Percentiles rank a stretch among this genome's conserved stretches.
Conservation (phyloP, 768 basidiomycete genomes). For the Collybiopsis luxurians region DNA sequence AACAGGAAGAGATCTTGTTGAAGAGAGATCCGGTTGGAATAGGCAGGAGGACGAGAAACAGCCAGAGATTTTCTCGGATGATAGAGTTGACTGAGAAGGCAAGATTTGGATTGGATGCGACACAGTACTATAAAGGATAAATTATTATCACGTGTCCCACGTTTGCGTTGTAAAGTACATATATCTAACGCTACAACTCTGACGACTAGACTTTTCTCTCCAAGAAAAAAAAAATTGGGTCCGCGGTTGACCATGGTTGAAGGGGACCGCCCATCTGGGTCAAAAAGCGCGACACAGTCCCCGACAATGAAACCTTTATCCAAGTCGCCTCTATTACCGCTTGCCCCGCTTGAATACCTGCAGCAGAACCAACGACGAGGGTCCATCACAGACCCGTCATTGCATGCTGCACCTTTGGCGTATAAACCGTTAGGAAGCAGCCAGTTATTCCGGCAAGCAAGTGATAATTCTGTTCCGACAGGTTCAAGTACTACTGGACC, state of each 20-base stretch:
- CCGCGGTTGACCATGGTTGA: background rate
- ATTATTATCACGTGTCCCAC: too few relatives aligned
- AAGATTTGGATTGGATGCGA: constrained; percentile 27
- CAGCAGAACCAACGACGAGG: constrained; percentile 83
- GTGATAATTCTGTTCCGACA: constrained; percentile 22
- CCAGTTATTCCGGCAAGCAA: constrained; percentile 13
- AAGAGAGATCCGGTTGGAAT: constrained; percentile 4
- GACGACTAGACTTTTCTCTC: background rate
- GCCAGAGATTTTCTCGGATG: constrained; percentile 43
- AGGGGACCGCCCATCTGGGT: background rate
- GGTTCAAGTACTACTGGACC: constrained; percentile 49
- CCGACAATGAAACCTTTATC: background rate
- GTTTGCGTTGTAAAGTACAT: background rate
- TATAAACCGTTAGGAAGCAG: constrained; percentile 14
- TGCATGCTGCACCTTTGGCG: constrained; percentile 53
- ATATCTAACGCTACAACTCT: background rate
- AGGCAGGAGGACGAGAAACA: constrained; percentile 57
- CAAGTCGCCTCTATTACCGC: constrained; percentile 52
- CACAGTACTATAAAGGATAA: constrained; percentile 16
- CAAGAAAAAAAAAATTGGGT: background rate
- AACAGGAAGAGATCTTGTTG: constrained; percentile 28
- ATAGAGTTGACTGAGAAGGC: constrained; percentile 37
- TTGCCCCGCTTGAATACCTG: constrained; percentile 75
- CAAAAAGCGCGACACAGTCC: constrained; percentile 1
- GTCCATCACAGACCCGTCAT: constrained; percentile 80